Evolutionary conservation across 805 yeast genomes (phyloP), one percentile per base, ranked within the genome.

Genomic region (Metschnikowia shivogae): DNA sequence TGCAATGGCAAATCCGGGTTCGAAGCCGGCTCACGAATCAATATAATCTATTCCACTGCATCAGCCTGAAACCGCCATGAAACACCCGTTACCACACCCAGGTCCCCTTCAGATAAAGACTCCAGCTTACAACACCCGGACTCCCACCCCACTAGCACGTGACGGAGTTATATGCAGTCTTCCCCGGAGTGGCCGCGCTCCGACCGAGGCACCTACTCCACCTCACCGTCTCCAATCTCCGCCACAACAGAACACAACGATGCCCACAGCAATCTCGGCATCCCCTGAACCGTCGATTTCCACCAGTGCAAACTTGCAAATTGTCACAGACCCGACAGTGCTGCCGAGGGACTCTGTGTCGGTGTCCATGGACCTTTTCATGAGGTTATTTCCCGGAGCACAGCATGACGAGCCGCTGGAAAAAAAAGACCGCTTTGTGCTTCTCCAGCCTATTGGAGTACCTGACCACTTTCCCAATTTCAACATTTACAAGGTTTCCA

Each of bases 391-490:
- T 47, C 71, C 72, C 19, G 46, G 42, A 8, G 42, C 53, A 17
- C 55, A 53, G 14, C 29, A 22, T 11, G 50, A 43, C 1, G 19
- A 33, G 17, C 39, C 40, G n/a, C 34, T 22, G 19, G 37, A 36
- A 7, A 36, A 28, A 12, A 36, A 43, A 28, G 13, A 26, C 13
- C 56, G 53, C 34, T 68, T 51, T 48, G 66, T 70, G 5, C 52
- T 71, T 37, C 57, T 71, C 30, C 67, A 68, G 54, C 57, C 68
- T 22, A 47, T 70, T 29, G 76, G 75, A 1, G 60, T 72, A 5
- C 73, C 72, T 2, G 72, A 66, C 42, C 61, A 56, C 48, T 68
- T 68, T 50, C 56, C 62, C 45, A 59, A 38, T 3, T 67, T 59
- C 54, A 63, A 60, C 38, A 49, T 76, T 24, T 73, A 61, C 48